Base-by-base conservation (phyloP, 352 stramenopile genomes). In the Globisporangium cystogenes region DNA sequence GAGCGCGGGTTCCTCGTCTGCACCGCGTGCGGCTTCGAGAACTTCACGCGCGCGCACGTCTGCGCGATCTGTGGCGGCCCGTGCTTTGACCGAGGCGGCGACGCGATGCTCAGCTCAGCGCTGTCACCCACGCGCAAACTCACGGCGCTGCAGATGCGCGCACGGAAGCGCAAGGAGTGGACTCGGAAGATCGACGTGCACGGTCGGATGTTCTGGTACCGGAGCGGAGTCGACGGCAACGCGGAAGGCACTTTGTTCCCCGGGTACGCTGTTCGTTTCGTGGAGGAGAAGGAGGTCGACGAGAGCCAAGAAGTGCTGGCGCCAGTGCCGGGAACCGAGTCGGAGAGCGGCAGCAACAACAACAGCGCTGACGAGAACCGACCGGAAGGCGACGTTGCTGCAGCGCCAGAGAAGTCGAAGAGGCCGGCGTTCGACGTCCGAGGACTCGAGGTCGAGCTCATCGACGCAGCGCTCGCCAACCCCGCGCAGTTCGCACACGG, bases 121-220 rank as follows among this genome's bases (percentile, higher is more conserved):
- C 40, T 52, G 33, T 33, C 12, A 7, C 47, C 29, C n/a, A 23
- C 24, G 37, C 36, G 39, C n/a, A 8, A 27, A 5, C 37, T 52
- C 45, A 45, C 52, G 26, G 39, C 43, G 18, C 45, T 33, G 7
- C 41, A 51, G 21, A 42, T 48, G 46, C 14, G 56, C 60, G 20
- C 45, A 47, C 82, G 82, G 15, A 82, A 72, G 46, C 72, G 82
- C 36, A 85, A 81, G 40, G 72, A 88, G 48, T 92, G 81, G 81
- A 67, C 53, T 16, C 69, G 81, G n/a, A 73, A 71, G 29, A 31
- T 92, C 3, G 76, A 88, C 35, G 74, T 87, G 15, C 66, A 85
- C 46, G 74, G 74, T 15, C 67, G 65, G 8, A 29, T 84, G 20
- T 75, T 77, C 37, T 92, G 82, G 82, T 75, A 87, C 36, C 64